Percentiles rank a stretch among this genome's conserved stretches.
phyloP scores from a whole-genome alignment of 306 rosid genomes.

The Mimosa bimucronata region DNA sequence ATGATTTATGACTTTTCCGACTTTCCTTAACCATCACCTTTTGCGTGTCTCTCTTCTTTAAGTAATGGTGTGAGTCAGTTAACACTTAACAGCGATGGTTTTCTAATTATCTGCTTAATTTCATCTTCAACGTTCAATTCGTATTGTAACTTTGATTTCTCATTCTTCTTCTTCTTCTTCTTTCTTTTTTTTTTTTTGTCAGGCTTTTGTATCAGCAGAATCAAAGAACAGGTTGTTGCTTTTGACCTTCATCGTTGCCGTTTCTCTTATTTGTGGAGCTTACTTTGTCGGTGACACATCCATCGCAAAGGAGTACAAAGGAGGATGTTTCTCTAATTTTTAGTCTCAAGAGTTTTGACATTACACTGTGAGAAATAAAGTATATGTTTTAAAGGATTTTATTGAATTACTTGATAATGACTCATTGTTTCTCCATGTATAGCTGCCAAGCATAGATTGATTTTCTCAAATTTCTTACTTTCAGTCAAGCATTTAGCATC shows the following conservation, averaged over 20 bases:
- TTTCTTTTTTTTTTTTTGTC: constrained; percentile 39
- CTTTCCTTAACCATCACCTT: no score
- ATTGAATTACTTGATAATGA: constrained; percentile 2
- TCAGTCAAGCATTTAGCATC: constrained; percentile 6
- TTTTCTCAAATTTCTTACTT: background rate
- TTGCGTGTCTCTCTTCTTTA: no score
- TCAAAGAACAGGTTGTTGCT: constrained; percentile 64
- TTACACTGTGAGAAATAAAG: background rate
- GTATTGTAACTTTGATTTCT: no score
- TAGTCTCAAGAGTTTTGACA: background rate
- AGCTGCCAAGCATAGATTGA: background rate
- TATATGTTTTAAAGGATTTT: background rate
- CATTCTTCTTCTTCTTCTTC: no score
- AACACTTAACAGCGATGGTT: no score
- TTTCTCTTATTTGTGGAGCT: constrained; percentile 67
- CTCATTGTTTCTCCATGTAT: background rate
- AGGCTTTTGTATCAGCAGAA: constrained; percentile 55
- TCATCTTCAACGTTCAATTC: background rate
- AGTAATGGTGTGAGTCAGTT: background rate
- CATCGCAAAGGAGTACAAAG: constrained; percentile 63
- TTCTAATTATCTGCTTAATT: no score
- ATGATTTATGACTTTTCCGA: no score
- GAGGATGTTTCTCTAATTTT: constrained; percentile 41
- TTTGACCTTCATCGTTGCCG: constrained; percentile 53
- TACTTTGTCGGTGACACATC: constrained; percentile 62